Evolutionary conservation across 2,329 filamentous ascomycete species (phyloP), one percentile per base, ranked within the genome.

Genomic region (Pseudocercospora ulei): DNA sequence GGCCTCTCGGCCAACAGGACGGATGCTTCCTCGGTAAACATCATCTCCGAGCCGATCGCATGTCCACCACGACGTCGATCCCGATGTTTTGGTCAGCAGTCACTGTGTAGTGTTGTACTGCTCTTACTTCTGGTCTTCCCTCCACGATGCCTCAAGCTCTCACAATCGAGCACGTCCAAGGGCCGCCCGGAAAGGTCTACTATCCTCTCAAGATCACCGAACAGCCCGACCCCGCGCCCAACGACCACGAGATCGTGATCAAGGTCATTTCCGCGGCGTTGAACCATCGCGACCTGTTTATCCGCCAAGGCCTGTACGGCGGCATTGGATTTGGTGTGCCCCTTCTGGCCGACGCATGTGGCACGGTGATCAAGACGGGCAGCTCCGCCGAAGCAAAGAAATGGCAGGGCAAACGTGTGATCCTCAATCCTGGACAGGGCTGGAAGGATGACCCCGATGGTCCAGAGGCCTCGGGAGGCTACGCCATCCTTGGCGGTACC

Each of bases 201-300:
- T 86, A 87, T 55, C 81, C 82, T 1, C 62, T 70, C 35, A 58
- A 61, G 35, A 45, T 82, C 38, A 75, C 75, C 46, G 66, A 76
- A 20, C 63, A 80, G 9, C 71, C 78, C 39, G 69, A 71, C 47
- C 80, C 80, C 0, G 71, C 74, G 16, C 72, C 73, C 9, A 69
- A 56, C 23, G 49, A 52, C 35, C 56, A 69, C 46, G 72, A 95
- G 60, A 68, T 94, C 49, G 69, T 92, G 4, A 67, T 96, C 46
- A 76, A 75, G 55, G 68, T 96, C 56, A 72, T 74, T 22, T 82
- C 86, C 35, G 82, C 80, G 1, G 81, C 88, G 8, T 76, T 96
- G 35, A 96, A 96, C 68, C 90, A 96, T 67, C 82, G 87, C 54
- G 90, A 96, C 62, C 76, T 93, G 52, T 96, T 95, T 67, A 82